Percentiles rank a stretch among this genome's conserved stretches.
Evolutionary conservation across 768 basidiomycete genomes (phyloP).

Genomic region (Pisolithus microcarpus): DNA sequence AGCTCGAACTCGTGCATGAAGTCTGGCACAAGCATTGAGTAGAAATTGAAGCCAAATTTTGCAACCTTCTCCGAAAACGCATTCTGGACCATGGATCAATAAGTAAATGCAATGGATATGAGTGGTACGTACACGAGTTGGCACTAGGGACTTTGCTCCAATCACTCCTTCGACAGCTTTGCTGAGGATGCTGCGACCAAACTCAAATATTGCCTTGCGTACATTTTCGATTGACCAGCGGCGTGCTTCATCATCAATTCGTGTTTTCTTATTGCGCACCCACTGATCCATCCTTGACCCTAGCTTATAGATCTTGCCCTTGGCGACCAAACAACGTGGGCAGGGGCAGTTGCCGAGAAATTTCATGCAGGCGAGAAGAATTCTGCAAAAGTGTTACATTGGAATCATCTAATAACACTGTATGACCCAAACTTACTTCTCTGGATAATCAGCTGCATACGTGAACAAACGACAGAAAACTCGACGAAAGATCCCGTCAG

Average conservation of each 20-base stretch:
- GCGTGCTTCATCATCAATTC: neutral
- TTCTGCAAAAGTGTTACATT: slow-evolving; percentile 2
- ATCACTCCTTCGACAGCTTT: neutral
- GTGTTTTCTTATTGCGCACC: neutral
- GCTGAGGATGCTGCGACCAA: neutral
- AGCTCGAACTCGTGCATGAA: slow-evolving; percentile 31
- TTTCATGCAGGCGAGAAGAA: slow-evolving; percentile 14
- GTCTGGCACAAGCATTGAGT: slow-evolving; percentile 22
- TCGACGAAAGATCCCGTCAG: slow-evolving; percentile 8
- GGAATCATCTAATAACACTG: slow-evolving; percentile 6
- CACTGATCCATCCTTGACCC: slow-evolving; percentile 7
- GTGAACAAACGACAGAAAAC: slow-evolving; percentile 18
- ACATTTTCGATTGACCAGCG: neutral
- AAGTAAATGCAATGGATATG: neutral
- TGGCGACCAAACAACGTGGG: slow-evolving; percentile 10
- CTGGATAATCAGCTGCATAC: slow-evolving; percentile 24
- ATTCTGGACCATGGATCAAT: slow-evolving; percentile 17
- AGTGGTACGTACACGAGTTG: neutral
- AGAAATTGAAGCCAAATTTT: slow-evolving; percentile 18
- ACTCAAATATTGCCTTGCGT: neutral
- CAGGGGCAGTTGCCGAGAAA: slow-evolving; percentile 16
- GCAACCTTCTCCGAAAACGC: slow-evolving; percentile 23
- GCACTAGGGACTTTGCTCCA: neutral
- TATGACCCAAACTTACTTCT: slow-evolving; percentile 22
- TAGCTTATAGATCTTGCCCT: slow-evolving; percentile 5